Conservation (phyloP, 2,329 filamentous ascomycete genomes). For the Microascus cirrosus region DNA sequence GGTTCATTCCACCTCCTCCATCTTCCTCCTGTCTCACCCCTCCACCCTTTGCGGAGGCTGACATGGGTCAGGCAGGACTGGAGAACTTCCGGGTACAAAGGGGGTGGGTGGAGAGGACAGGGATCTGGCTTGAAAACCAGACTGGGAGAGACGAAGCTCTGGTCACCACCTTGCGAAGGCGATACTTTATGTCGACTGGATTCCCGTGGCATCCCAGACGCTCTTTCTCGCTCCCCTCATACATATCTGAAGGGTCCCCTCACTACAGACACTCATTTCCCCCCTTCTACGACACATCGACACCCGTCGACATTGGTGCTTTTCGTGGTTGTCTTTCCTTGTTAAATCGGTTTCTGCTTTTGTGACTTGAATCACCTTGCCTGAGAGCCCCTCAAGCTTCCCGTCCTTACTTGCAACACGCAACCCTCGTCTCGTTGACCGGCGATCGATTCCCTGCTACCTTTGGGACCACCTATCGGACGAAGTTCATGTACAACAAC, state of each 20-base stretch:
- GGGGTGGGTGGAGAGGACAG: not conserved
- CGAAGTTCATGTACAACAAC: constrained; percentile 5
- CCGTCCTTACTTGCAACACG: constrained; percentile 3
- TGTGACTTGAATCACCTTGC: constrained; percentile 2
- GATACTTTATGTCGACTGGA: not conserved
- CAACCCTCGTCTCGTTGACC: not conserved
- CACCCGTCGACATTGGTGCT: constrained; percentile 3
- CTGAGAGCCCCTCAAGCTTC: constrained; percentile 1
- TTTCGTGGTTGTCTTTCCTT: constrained; percentile 3
- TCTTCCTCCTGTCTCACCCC: not conserved
- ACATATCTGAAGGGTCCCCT: constrained; percentile 5
- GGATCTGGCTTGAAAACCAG: not conserved
- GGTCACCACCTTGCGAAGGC: not conserved
- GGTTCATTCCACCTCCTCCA: not conserved
- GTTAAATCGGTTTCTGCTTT: constrained; percentile 5
- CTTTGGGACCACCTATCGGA: not conserved
- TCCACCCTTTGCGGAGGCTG: not conserved
- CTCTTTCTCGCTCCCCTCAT: not conserved
- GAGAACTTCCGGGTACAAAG: not conserved
- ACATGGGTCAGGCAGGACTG: not conserved
- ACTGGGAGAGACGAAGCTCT: not conserved
- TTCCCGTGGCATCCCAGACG: not conserved
- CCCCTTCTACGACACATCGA: constrained; percentile 1
- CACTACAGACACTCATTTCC: constrained; percentile 3
- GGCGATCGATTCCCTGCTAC: not conserved